These are phyloP conservation scores for Citrus sinensis DNA, from an alignment of 345 rosid genomes.

Conservation along the genomic window DNA sequence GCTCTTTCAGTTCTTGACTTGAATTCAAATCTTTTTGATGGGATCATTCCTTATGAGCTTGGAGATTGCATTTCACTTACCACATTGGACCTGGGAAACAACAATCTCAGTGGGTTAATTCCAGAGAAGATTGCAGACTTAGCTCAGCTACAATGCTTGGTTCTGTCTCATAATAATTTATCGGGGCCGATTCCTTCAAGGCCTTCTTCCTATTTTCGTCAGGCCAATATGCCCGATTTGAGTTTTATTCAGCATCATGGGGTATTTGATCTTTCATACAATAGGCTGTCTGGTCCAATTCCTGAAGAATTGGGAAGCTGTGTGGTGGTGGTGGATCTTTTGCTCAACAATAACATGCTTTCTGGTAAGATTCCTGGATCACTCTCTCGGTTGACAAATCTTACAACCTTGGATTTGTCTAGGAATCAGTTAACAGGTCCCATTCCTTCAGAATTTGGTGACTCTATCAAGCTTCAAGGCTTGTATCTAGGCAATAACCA, in stretches of 20 bases:
- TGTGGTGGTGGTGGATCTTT: slow-evolving; percentile 60
- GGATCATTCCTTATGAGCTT: slow-evolving; percentile 60
- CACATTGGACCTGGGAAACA: slow-evolving; percentile 23
- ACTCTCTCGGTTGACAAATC: slow-evolving; percentile 57
- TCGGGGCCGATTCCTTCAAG: not conserved
- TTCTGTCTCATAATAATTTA: slow-evolving; percentile 68
- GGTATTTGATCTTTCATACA: slow-evolving; percentile 62
- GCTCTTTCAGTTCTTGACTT: slow-evolving; percentile 62
- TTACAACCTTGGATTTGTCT: slow-evolving; percentile 64
- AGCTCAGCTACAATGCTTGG: slow-evolving; percentile 72
- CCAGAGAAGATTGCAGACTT: slow-evolving; percentile 55
- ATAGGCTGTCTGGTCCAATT: slow-evolving; percentile 59
- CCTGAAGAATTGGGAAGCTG: slow-evolving; percentile 55
- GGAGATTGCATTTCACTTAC: slow-evolving; percentile 65
- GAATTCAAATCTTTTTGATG: slow-evolving; percentile 69
- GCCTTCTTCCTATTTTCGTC: slow-evolving; percentile 33
- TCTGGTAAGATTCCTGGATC: slow-evolving; percentile 73
- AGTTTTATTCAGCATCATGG: slow-evolving; percentile 93
- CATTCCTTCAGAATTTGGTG: slow-evolving; percentile 61
- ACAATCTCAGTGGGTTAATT: slow-evolving; percentile 20
- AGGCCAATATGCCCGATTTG: slow-evolving; percentile 49
- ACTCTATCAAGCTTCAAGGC: slow-evolving; percentile 71
- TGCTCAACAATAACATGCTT: slow-evolving; percentile 63
- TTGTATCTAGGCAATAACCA: slow-evolving; percentile 50
- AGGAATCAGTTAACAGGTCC: slow-evolving; percentile 29